These are phyloP conservation scores for Hirschfeldia incana DNA, from an alignment of 345 rosid species.

Conservation along the genomic window DNA sequence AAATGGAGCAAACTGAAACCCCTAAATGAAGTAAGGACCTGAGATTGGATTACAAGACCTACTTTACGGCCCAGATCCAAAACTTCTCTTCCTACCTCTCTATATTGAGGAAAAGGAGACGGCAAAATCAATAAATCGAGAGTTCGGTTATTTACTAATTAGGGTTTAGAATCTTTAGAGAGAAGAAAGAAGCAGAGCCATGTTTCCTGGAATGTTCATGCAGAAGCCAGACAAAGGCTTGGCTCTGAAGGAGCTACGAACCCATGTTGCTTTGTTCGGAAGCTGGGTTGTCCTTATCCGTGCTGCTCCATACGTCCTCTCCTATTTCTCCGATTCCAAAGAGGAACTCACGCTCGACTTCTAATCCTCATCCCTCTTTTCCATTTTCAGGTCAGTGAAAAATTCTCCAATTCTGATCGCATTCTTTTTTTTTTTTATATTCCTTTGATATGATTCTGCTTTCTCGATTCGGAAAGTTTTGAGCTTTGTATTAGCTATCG, in stretches of 20 bases:
- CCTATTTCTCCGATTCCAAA: conserved; percentile 57
- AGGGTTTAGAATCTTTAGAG: neutral
- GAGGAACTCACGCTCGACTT: conserved; percentile 83
- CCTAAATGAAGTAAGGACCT: neutral
- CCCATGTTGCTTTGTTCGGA: conserved; percentile 62
- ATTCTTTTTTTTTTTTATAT: neutral
- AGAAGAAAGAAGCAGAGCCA: conserved; percentile 5
- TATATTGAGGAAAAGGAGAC: neutral
- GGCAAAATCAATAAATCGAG: neutral
- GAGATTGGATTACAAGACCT: neutral
- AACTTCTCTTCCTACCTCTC: neutral
- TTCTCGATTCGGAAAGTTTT: neutral
- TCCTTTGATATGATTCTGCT: neutral
- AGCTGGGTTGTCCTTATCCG: conserved; percentile 65
- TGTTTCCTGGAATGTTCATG: conserved; percentile 89
- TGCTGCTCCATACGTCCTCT: conserved; percentile 67
- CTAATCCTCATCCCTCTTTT: conserved; percentile 23
- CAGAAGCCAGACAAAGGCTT: conserved; percentile 76
- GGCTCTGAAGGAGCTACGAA: conserved; percentile 74
- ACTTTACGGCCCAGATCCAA: neutral
- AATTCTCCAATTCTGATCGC: neutral
- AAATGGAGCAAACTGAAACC: neutral
- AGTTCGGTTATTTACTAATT: neutral
- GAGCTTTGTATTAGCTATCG: too few species aligned
- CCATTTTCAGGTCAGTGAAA: neutral